A percentile compares a stretch with the other conserved stretches of the same genome.
Conservation (phyloP, 2,329 filamentous ascomycete genomes). For the Trichoderma citrinoviride region DNA sequence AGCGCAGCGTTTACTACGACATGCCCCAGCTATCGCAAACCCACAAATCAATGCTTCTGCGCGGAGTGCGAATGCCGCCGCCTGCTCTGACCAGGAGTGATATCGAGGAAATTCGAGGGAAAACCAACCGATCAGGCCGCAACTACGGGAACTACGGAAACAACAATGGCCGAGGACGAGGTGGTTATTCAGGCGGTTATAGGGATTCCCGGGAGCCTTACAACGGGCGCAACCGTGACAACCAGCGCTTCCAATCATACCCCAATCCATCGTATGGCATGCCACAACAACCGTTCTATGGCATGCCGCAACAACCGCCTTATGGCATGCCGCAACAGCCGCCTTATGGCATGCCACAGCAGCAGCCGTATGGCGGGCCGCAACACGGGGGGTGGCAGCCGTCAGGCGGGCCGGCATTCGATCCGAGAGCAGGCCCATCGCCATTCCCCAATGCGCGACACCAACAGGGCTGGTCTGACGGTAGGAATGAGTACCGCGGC, state of each 20-base stretch:
- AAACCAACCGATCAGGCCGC: conserved; percentile 52
- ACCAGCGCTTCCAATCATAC: conserved; percentile 19
- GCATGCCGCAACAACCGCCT: conserved; percentile 18
- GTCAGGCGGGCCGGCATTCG: conserved; percentile 1
- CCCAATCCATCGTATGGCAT: conserved; percentile 22
- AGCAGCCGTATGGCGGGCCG: conserved; percentile 21
- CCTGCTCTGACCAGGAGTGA: conserved; percentile 74
- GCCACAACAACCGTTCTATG: conserved; percentile 12
- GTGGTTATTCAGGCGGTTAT: conserved; percentile 32
- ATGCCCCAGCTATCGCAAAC: conserved; percentile 69
- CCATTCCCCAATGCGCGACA: neutral
- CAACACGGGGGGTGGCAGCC: conserved; percentile 5
- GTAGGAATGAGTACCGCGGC: neutral
- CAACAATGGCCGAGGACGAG: conserved; percentile 27
- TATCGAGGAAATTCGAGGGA: conserved; percentile 67
- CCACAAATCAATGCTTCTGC: conserved; percentile 93
- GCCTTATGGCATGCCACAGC: conserved; percentile 22
- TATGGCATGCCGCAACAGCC: conserved; percentile 22
- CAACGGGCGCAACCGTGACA: conserved; percentile 22
- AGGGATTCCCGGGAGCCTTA: conserved; percentile 14
- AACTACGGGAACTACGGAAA: conserved; percentile 28
- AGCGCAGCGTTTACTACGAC: conserved; percentile 73
- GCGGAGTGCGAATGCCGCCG: conserved; percentile 71
- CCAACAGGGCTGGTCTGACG: conserved; percentile 3
- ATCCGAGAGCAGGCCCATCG: neutral